phyloP scores from a whole-genome alignment of 2,329 filamentous ascomycete species.

The Fusarium keratoplasticum region DNA sequence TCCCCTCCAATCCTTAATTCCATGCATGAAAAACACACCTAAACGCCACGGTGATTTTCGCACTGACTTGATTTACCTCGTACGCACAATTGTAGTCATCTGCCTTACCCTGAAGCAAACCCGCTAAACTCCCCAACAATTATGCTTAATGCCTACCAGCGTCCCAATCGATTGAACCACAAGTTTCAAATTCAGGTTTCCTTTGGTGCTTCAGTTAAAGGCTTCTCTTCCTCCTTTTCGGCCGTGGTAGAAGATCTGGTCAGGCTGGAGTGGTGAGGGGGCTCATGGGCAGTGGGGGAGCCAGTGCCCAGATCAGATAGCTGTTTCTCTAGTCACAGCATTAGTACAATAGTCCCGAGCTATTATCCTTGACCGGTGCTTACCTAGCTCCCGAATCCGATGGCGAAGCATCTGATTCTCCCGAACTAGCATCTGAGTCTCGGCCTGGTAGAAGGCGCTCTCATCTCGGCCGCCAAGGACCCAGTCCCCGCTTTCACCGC shows the following conservation, averaged over 20 bases:
- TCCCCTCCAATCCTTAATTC: background rate
- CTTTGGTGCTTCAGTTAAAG: slow-evolving; percentile 20
- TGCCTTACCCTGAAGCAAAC: slow-evolving; percentile 1
- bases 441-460: slow-evolving; percentile 83
- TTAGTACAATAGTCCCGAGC: slow-evolving; percentile 14
- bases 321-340: slow-evolving; percentile 59
- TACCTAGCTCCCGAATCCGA: slow-evolving; percentile 79
- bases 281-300: slow-evolving; percentile 53
- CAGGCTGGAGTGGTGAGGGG: slow-evolving; percentile 61
- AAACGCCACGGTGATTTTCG: slow-evolving; percentile 24
- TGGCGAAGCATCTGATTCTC: slow-evolving; percentile 87
- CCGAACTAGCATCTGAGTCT: slow-evolving; percentile 80
- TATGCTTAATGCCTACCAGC: background rate
- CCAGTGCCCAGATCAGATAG: slow-evolving; percentile 57
- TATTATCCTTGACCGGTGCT: slow-evolving; percentile 30
- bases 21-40: background rate
- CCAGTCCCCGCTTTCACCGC: slow-evolving; percentile 70
- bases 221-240: slow-evolving; percentile 50
- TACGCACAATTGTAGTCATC: background rate
- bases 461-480: slow-evolving; percentile 76
- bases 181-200: slow-evolving; percentile 20
- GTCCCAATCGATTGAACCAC: background rate
- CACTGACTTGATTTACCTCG: slow-evolving; percentile 5
- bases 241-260: slow-evolving; percentile 59
- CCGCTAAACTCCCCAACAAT: slow-evolving; percentile 30